Conservation (phyloP, 179 eudicot genomes). For the Camellia oleifera region DNA sequence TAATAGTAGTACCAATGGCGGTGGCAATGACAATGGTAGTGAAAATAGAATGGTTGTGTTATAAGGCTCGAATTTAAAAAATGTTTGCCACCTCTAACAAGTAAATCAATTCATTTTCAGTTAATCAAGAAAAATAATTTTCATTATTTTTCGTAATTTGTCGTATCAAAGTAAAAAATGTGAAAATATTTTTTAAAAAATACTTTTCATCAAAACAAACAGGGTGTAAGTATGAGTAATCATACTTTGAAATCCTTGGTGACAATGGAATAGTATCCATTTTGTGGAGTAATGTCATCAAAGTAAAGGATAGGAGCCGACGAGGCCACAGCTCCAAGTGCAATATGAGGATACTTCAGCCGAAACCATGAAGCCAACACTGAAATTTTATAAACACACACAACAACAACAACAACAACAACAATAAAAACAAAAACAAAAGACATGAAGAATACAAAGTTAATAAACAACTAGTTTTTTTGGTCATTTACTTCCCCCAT, state of each 20-base stretch:
- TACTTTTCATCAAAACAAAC: too few species aligned
- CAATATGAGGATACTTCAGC: constrained; percentile 52
- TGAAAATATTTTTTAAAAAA: too few species aligned
- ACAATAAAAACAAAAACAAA: background rate
- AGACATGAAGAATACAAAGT: background rate
- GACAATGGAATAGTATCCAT: constrained; percentile 38
- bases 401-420: background rate
- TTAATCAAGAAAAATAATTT: too few species aligned
- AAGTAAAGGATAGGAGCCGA: constrained; percentile 47
- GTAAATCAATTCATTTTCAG: too few species aligned
- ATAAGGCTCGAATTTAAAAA: too few species aligned
- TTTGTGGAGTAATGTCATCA: constrained; percentile 39
- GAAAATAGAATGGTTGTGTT: too few species aligned
- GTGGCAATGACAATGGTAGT: too few species aligned
- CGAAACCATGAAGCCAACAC: constrained; percentile 61
- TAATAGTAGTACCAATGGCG: too few species aligned
- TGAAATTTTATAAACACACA: background rate
- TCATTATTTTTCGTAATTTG: too few species aligned
- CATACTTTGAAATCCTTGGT: constrained; percentile 45
- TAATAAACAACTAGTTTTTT: background rate
- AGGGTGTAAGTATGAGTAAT: background rate
- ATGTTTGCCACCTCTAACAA: too few species aligned
- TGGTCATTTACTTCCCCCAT: constrained; percentile 55
- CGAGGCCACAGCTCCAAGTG: constrained; percentile 49
- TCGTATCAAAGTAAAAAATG: too few species aligned